Percentiles rank a stretch among this genome's conserved stretches.
Evolutionary conservation across 192 early-diverging fungal genomes (phyloP).

Genomic region (Mortierella claussenii): DNA sequence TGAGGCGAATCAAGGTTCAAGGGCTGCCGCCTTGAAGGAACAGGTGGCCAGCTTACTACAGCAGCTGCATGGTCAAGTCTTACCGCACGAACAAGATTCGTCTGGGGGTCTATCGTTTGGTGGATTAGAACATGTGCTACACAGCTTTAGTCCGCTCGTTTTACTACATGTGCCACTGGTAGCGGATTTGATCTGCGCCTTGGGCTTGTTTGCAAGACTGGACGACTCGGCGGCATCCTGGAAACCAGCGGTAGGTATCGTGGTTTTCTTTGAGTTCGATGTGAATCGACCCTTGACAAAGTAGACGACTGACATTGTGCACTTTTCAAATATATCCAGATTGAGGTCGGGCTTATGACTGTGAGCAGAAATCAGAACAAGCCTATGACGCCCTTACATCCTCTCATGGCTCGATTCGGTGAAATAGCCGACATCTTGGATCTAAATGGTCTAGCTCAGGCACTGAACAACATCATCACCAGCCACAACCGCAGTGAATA

Average conservation of each 20-base stretch:
- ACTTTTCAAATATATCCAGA: too few relatives aligned
- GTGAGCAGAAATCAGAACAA: too few relatives aligned
- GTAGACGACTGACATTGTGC: too few relatives aligned
- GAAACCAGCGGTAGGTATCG: slow-evolving; percentile 7
- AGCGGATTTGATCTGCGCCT: slow-evolving; percentile 25
- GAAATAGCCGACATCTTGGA: not conserved
- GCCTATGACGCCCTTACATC: too few relatives aligned
- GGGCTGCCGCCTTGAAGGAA: not conserved
- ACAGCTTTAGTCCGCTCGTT: not conserved
- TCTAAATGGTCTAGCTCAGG: not conserved
- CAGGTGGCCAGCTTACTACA: not conserved
- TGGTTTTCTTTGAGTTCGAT: not conserved
- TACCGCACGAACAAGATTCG: not conserved
- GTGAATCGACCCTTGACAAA: too few relatives aligned
- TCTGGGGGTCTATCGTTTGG: not conserved
- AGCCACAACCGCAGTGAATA: not conserved
- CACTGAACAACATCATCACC: not conserved
- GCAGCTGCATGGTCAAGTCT: not conserved
- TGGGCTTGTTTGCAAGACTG: not conserved
- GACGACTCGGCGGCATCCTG: slow-evolving; percentile 1
- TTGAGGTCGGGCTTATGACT: too few relatives aligned
- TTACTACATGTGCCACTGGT: slow-evolving; percentile 2
- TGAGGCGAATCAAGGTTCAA: too few relatives aligned
- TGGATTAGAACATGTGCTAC: not conserved
- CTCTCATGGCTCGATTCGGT: not conserved